Evolutionary conservation across 2,329 filamentous ascomycete species (phyloP), one percentile per base, ranked within the genome.

Genomic region (Ophiocordyceps camponoti-leonardi): DNA sequence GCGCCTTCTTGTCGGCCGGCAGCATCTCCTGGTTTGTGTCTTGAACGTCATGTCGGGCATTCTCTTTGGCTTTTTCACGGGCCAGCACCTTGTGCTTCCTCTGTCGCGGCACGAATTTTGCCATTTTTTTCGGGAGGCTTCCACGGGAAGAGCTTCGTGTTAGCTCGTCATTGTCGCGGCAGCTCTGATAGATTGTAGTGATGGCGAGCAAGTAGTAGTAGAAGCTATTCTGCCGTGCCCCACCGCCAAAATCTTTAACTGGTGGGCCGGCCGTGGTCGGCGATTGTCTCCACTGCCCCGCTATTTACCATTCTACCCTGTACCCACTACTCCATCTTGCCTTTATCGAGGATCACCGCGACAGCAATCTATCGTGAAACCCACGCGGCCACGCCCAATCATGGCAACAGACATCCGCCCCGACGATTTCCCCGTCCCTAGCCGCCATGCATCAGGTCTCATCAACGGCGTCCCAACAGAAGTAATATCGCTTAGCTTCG

Each of bases 391-490:
- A 8, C 23, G 23, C 23, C 23, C 4, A 26, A 26, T 5, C 26
- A 28, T 28, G 26, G 26, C 26, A 11, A 28, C 10, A 26, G 64
- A 65, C 18, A 56, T 75, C 14, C 61, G 63, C 37, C 58, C 66
- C 41, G 69, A 75, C n/a, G 65, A 75, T 0, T 94, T 85, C 55
- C 84, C 85, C 16, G 82, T 79, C 4, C 64, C 67, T 12, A 80
- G 76, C 2, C 79, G 72, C 44, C 69, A 71, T 49, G 69, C 69
- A 14, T 68, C 70, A 1, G 80, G 81, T 3, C 58, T 68, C 3
- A 76, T 95, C 49, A 77, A 81, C 50, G 79, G 77, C 28, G 61
- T 81, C 20, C 61, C 71, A 33, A 96, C 92, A 1, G 78, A 86
- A 51, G 80, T 85, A 31, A 79, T 77, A 37, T 72, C 73, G 12